A percentile compares a stretch with the other conserved stretches of the same genome.
Evolutionary conservation across 2,329 filamentous ascomycete species (phyloP).

Genomic region (Verticillium tricorpus): DNA sequence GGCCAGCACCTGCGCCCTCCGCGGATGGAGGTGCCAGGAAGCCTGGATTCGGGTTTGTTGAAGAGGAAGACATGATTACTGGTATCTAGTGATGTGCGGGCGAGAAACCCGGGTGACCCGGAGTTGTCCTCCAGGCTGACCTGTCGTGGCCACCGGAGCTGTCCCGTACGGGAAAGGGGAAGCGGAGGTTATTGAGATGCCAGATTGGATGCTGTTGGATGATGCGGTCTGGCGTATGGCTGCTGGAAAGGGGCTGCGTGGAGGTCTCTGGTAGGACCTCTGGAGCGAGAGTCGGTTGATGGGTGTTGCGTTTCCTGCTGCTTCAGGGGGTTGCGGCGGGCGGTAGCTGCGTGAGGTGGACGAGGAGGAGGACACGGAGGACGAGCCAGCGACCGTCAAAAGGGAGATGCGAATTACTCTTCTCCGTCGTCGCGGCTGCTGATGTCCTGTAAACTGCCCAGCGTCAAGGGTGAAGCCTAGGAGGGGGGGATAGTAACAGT

Average conservation of each 20-base stretch:
- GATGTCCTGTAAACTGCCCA: neutral
- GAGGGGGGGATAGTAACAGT: neutral
- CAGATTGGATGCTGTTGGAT: neutral
- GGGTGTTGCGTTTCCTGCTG: neutral
- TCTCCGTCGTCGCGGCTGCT: neutral
- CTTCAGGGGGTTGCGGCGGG: neutral
- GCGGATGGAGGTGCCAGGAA: constrained; percentile 8
- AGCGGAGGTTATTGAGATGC: neutral
- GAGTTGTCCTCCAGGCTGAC: constrained; percentile 35
- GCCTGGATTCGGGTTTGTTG: neutral
- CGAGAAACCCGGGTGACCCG: constrained; percentile 31
- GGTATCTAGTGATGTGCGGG: constrained; percentile 15
- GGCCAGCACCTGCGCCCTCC: constrained; percentile 29
- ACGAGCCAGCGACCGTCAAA: neutral
- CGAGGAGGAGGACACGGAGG: neutral
- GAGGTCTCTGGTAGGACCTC: neutral
- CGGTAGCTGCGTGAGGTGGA: no score
- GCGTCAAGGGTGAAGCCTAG: neutral
- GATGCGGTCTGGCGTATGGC: neutral
- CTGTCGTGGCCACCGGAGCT: constrained; percentile 19
- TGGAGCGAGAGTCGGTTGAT: neutral
- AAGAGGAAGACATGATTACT: constrained; percentile 15
- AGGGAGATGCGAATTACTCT: neutral
- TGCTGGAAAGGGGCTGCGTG: neutral
- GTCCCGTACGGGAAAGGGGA: neutral